Conservation (phyloP, 1,284 basidiomycete genomes). For the Lignosus rhinocerotis region DNA sequence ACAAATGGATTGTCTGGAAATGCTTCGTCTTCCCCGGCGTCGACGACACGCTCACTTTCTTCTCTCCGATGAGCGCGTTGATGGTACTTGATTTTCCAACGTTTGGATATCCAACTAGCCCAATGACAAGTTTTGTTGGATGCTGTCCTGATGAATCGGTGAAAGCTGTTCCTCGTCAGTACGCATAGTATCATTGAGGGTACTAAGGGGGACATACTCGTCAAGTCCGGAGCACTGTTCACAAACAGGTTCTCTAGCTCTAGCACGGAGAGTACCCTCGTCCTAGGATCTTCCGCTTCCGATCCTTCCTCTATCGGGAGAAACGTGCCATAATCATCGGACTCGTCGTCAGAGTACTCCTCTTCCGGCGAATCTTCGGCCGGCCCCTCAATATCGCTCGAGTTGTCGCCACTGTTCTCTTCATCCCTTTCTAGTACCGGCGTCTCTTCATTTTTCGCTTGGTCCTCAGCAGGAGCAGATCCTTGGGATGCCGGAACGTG, state of each 20-base stretch:
- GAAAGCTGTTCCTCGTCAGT: slow-evolving; percentile 52
- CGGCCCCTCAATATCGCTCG: slow-evolving; percentile 32
- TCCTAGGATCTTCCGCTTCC: slow-evolving; percentile 64
- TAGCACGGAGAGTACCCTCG: slow-evolving; percentile 81
- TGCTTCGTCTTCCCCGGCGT: slow-evolving; percentile 99
- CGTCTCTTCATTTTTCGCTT: slow-evolving; percentile 23
- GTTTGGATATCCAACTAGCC: slow-evolving; percentile 98
- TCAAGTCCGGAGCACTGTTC: slow-evolving; percentile 74
- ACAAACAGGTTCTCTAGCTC: slow-evolving; percentile 91
- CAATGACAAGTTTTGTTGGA: slow-evolving; percentile 79
- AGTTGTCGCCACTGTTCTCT: slow-evolving; percentile 26
- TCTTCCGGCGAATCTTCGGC: slow-evolving; percentile 16
- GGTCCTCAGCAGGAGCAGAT: slow-evolving; percentile 35
- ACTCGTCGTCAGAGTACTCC: slow-evolving; percentile 20
- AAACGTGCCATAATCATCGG: slow-evolving; percentile 16
- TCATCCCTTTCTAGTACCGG: slow-evolving; percentile 10
- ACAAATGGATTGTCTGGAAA: slow-evolving; percentile 97
- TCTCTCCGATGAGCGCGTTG: slow-evolving; percentile 93
- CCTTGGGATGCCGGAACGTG: neutral
- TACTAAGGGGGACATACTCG: slow-evolving; percentile 46
- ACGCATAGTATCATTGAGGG: neutral
- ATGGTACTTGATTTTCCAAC: slow-evolving; percentile 98
- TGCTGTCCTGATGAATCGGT: slow-evolving; percentile 59
- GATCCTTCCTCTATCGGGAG: slow-evolving; percentile 51
- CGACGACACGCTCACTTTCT: slow-evolving; percentile 96